phyloP scores from a whole-genome alignment of 2,329 filamentous ascomycete species.

The Botrytis porri region DNA sequence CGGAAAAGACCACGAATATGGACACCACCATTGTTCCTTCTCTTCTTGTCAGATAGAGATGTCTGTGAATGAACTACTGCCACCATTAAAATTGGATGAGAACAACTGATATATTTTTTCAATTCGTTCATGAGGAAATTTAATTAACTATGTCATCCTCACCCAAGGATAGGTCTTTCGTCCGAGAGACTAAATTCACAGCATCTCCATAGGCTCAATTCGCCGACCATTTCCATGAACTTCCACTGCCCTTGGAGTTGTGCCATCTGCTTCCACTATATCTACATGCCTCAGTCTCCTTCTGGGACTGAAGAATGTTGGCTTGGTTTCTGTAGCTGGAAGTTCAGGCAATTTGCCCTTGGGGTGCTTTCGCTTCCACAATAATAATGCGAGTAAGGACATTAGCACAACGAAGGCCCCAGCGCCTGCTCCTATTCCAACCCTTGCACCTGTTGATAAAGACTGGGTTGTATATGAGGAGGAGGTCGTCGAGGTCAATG shows the following conservation, averaged over 20 bases:
- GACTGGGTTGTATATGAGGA: neutral
- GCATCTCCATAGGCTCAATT: neutral
- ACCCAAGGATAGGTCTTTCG: neutral
- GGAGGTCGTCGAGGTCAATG: neutral
- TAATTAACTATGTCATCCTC: neutral
- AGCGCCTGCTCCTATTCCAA: neutral
- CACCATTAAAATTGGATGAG: neutral
- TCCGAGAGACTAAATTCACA: neutral
- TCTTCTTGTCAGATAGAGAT: neutral
- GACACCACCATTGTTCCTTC: neutral
- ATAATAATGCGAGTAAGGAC: neutral
- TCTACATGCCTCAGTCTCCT: neutral
- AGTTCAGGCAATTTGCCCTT: neutral
- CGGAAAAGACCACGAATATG: neutral
- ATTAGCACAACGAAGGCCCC: neutral
- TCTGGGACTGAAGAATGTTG: too few species aligned
- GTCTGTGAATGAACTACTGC: neutral
- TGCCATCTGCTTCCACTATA: constrained; percentile 1
- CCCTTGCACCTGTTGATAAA: neutral
- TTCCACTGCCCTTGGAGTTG: neutral
- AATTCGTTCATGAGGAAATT: neutral
- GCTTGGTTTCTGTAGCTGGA: neutral
- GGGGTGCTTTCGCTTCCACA: neutral
- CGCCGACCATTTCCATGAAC: neutral
- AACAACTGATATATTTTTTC: neutral